These are phyloP conservation scores for Hypoxylon sp. DNA, from an alignment of 2,329 filamentous ascomycete genomes.

Conservation along the genomic window DNA sequence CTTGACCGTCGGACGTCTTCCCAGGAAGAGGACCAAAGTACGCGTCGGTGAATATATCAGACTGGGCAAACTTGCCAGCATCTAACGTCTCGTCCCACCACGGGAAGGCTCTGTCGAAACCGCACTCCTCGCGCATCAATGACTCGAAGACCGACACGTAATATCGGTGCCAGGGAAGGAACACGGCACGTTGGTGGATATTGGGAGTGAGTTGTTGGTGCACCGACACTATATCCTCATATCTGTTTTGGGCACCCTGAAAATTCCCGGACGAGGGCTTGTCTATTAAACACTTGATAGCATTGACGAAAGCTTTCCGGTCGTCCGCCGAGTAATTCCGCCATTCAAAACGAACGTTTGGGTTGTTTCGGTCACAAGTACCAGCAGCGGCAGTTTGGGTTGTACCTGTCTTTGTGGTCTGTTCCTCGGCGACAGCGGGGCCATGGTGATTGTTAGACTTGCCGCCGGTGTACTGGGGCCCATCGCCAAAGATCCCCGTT, in stretches of 20 bases:
- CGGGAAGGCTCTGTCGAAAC: slow-evolving; percentile 56
- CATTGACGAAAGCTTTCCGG: slow-evolving; percentile 54
- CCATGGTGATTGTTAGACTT: slow-evolving; percentile 28
- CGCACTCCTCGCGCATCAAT: slow-evolving; percentile 58
- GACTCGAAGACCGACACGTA: slow-evolving; percentile 57
- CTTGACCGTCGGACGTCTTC: slow-evolving; percentile 50
- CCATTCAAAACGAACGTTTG: slow-evolving; percentile 54
- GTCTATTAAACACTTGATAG: slow-evolving; percentile 55
- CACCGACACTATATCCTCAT: slow-evolving; percentile 58
- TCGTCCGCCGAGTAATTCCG: slow-evolving; percentile 52
- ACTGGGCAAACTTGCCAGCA: slow-evolving; percentile 53
- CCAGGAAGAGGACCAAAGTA: slow-evolving; percentile 53
- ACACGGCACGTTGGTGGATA: slow-evolving; percentile 56
- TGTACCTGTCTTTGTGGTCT: not conserved
- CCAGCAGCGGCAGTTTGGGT: slow-evolving; percentile 25
- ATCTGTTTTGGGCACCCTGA: slow-evolving; percentile 52
- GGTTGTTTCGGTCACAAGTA: slow-evolving; percentile 50
- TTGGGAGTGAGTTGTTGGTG: slow-evolving; percentile 55
- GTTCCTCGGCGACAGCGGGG: slow-evolving; percentile 25
- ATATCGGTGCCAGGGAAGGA: slow-evolving; percentile 60
- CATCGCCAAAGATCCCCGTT: slow-evolving; percentile 37
- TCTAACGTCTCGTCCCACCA: slow-evolving; percentile 61
- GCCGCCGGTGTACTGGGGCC: slow-evolving; percentile 31
- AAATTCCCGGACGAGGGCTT: slow-evolving; percentile 51
- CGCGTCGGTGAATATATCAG: slow-evolving; percentile 52